Evolutionary conservation across 495 filamentous ascomycete species (phyloP).

Genomic region (Penicillium flavigenum): DNA sequence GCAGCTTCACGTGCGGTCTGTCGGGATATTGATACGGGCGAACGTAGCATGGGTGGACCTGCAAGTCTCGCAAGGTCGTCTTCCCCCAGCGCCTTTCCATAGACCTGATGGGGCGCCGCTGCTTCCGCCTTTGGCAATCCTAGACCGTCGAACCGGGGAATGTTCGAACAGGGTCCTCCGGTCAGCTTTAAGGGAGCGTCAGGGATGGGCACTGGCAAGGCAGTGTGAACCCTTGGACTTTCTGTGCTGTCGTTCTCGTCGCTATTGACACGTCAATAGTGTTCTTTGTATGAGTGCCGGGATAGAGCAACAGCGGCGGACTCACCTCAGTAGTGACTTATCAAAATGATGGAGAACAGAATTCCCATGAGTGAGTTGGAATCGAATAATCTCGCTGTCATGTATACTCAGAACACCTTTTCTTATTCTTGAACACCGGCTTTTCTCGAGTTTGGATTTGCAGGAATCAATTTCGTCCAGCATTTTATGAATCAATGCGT

Average conservation of each 20-base stretch:
- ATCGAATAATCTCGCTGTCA: slow-evolving; percentile 12
- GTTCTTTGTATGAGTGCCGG: neutral
- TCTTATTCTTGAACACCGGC: slow-evolving; percentile 11
- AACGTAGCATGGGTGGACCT: no score
- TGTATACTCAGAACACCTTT: slow-evolving; percentile 19
- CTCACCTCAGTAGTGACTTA: neutral
- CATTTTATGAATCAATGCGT: slow-evolving; percentile 13
- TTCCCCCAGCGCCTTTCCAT: no score
- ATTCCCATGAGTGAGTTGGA: slow-evolving; percentile 7
- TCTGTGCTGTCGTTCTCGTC: neutral
- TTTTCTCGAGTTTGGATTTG: slow-evolving; percentile 13
- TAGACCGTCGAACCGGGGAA: no score
- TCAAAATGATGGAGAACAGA: slow-evolving; percentile 4
- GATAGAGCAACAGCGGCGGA: neutral
- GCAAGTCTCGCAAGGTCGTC: no score
- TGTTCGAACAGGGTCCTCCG: no score
- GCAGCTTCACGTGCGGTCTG: no score
- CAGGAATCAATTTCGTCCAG: slow-evolving; percentile 17
- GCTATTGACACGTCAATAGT: neutral
- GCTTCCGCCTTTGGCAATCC: no score
- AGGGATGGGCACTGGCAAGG: neutral
- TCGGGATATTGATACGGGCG: no score
- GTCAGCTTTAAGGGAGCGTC: no score
- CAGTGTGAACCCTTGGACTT: neutral
- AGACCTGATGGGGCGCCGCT: no score